Conservation (phyloP, 257 asterid genomes). For the Nicotiana attenuata region DNA sequence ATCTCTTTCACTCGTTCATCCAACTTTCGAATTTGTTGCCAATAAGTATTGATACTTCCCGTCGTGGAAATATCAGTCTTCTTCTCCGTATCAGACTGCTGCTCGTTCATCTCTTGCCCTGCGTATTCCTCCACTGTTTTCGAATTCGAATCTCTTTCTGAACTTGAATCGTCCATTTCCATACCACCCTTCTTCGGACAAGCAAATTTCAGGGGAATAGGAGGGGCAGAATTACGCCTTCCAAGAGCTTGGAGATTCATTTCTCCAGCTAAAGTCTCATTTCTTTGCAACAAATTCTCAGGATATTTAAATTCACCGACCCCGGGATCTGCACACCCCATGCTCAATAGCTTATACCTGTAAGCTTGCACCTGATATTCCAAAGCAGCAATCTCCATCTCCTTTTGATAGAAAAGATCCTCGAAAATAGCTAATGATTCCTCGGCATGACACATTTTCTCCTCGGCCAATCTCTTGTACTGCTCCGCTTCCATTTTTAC, state of each 20-base stretch:
- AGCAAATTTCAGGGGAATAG: constrained; percentile 21
- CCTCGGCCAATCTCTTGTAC: constrained; percentile 79
- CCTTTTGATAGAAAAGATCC: constrained; percentile 75
- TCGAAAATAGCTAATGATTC: constrained; percentile 74
- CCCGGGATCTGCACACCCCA: constrained; percentile 61
- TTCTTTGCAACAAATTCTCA: constrained; percentile 48
- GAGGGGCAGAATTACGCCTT: constrained; percentile 68
- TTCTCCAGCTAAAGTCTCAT: constrained; percentile 31
- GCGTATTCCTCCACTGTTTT: constrained; percentile 34
- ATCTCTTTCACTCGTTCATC: constrained; percentile 59
- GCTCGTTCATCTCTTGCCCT: constrained; percentile 28
- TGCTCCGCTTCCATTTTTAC: constrained; percentile 92
- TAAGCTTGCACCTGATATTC: constrained; percentile 79
- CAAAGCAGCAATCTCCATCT: constrained; percentile 76
- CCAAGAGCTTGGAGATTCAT: constrained; percentile 23
- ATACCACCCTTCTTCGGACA: constrained; percentile 28
- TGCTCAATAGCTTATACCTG: constrained; percentile 52
- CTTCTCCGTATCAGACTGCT: constrained; percentile 32
- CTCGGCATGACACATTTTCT: constrained; percentile 79
- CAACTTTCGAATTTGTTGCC: constrained; percentile 63
- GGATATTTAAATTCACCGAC: constrained; percentile 44
- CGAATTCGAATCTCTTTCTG: constrained; percentile 22
- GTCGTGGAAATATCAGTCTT: constrained; percentile 30
- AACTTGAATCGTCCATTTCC: constrained; percentile 40
- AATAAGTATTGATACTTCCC: constrained; percentile 41